Evolutionary conservation across 371 early-diverging fungal species (phyloP).

Genomic region (Mucor velutinosus): DNA sequence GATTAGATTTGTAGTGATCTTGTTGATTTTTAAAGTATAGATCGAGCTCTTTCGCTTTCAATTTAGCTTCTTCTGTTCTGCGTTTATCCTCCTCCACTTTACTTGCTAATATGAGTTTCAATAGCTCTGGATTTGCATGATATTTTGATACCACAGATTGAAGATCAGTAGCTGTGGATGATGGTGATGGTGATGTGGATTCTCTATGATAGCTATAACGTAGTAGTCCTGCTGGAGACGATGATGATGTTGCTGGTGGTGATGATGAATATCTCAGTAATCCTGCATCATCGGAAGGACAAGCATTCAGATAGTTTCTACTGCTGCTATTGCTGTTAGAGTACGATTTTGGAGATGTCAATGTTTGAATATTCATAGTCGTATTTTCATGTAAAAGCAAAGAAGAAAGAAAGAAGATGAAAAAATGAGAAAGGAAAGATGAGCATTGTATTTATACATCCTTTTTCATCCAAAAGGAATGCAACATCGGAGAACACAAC

Average conservation of each 20-base stretch:
- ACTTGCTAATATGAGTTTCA: slow-evolving; percentile 55
- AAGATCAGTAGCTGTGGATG: slow-evolving; percentile 17
- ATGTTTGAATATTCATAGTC: slow-evolving; percentile 22
- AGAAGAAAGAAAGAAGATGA: not conserved
- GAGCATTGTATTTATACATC: not conserved
- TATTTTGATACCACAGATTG: slow-evolving; percentile 48
- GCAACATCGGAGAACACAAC: not conserved
- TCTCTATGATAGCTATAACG: not conserved
- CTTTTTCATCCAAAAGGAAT: not conserved
- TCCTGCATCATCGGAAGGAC: slow-evolving; percentile 18
- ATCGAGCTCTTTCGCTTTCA: slow-evolving; percentile 56
- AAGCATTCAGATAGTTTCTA: not conserved
- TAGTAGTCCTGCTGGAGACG: slow-evolving; percentile 1
- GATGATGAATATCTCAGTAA: slow-evolving; percentile 8
- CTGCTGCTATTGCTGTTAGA: not conserved
- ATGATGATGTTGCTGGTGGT: not conserved
- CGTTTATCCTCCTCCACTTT: slow-evolving; percentile 67
- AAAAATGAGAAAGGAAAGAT: not conserved
- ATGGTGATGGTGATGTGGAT: not conserved
- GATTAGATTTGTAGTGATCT: slow-evolving; percentile 1
- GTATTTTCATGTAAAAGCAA: not conserved
- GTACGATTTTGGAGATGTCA: slow-evolving; percentile 18
- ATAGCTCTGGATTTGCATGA: slow-evolving; percentile 53
- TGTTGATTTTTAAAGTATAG: slow-evolving; percentile 22
- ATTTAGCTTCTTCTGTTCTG: slow-evolving; percentile 61